Evolutionary conservation across 1,139 yeast genomes (phyloP).

Genomic region (Scheffersomyces cryptocercus): DNA sequence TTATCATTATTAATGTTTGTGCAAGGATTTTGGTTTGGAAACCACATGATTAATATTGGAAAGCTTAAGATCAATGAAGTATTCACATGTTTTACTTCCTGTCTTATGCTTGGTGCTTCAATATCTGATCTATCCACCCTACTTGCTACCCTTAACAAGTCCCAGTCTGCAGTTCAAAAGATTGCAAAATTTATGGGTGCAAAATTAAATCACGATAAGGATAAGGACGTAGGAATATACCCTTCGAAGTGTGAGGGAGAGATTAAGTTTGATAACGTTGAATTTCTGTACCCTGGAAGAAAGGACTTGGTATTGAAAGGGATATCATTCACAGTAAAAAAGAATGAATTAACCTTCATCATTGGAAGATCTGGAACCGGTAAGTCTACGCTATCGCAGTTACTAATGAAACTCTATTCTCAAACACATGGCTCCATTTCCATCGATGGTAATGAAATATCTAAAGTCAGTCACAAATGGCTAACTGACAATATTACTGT

Average conservation of each 20-base stretch:
- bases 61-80: conserved; percentile 60
- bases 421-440: conserved; percentile 49
- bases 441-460: conserved; percentile 55
- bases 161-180: conserved; percentile 57
- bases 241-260: conserved; percentile 42
- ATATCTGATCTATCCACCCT: conserved; percentile 54
- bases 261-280: conserved; percentile 52
- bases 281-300: conserved; percentile 64
- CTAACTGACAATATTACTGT: conserved; percentile 63
- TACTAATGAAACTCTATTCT: conserved; percentile 61
- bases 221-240: conserved; percentile 12
- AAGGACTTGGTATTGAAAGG: conserved; percentile 46
- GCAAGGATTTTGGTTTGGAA: conserved; percentile 92
- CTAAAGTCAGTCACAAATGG: conserved; percentile 49
- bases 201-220: conserved; percentile 2
- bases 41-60: conserved; percentile 55
- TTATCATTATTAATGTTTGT: conserved; percentile 74
- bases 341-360: conserved; percentile 56
- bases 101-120: conserved; percentile 66
- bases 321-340: conserved; percentile 45
- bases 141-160: conserved; percentile 59
- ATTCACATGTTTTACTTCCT: conserved; percentile 80
- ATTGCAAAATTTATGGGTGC: conserved; percentile 25
- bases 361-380: conserved; percentile 93
- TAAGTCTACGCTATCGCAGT: conserved; percentile 73